Conservation (phyloP, 306 rosid genomes). For the Chamaecrista fasciculata region DNA sequence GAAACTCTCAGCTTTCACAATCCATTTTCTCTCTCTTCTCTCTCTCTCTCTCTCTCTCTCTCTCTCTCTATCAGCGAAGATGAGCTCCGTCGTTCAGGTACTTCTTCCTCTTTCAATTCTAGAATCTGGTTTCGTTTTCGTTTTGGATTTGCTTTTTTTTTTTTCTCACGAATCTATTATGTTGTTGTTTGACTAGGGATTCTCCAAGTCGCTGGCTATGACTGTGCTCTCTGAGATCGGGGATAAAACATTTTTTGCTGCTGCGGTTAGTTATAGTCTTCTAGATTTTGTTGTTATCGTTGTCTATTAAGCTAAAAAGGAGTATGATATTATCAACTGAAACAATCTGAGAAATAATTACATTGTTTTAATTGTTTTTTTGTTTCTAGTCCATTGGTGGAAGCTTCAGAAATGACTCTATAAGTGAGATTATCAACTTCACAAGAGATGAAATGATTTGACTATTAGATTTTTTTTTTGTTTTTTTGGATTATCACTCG, state of each 20-base stretch:
- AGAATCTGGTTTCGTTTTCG: background rate
- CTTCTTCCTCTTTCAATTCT: slow-evolving; percentile 9
- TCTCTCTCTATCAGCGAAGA: slow-evolving; percentile 30
- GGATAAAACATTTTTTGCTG: slow-evolving; percentile 95
- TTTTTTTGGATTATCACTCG: background rate
- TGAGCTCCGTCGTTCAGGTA: slow-evolving; percentile 85
- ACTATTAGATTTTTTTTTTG: background rate
- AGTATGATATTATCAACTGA: slow-evolving; percentile 24
- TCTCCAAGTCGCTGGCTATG: slow-evolving; percentile 89
- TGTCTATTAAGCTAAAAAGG: background rate
- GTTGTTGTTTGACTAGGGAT: slow-evolving; percentile 51
- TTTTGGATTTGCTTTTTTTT: background rate
- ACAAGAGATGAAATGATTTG: background rate
- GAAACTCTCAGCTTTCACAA: too few relatives aligned
- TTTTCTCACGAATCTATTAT: background rate
- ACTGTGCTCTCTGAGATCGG: slow-evolving; percentile 98
- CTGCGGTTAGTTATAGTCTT: slow-evolving; percentile 63
- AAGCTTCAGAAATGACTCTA: background rate
- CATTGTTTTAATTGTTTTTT: background rate
- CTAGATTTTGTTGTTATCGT: background rate
- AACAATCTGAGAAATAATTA: slow-evolving; percentile 18
- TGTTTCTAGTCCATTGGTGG: background rate
- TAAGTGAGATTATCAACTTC: background rate
- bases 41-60: background rate
- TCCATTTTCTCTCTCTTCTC: too few relatives aligned